Conservation (phyloP, 768 basidiomycete genomes). For the Serendipita vermifera region DNA sequence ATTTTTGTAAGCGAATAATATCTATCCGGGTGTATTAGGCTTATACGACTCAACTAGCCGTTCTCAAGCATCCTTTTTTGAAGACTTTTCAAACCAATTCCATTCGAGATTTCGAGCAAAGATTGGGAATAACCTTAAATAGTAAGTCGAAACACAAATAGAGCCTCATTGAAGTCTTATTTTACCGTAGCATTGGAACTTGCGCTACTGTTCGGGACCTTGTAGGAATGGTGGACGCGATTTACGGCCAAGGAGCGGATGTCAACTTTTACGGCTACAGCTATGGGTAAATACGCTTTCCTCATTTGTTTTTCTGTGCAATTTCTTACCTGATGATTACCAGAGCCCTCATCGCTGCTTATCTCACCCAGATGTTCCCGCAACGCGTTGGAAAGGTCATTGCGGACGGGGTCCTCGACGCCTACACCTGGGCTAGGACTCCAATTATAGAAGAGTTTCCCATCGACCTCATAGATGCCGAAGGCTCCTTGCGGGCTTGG, state of each 20-base stretch:
- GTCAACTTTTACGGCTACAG: slow-evolving; percentile 8
- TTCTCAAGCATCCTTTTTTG: not conserved
- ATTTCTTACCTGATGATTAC: too few relatives aligned
- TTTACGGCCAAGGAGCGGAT: not conserved
- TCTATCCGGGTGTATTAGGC: too few relatives aligned
- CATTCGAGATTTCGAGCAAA: not conserved
- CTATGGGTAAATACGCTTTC: slow-evolving; percentile 9
- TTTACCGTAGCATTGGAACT: not conserved
- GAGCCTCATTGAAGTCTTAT: not conserved
- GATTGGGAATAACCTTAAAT: not conserved
- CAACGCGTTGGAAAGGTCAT: slow-evolving; percentile 10
- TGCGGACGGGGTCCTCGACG: slow-evolving; percentile 7
- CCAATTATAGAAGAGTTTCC: too few relatives aligned
- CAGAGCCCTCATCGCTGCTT: slow-evolving; percentile 2
- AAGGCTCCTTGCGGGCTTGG: not conserved
- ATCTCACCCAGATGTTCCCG: slow-evolving; percentile 11
- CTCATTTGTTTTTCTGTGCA: too few relatives aligned
- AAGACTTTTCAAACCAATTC: not conserved
- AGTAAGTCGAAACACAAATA: not conserved
- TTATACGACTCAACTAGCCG: too few relatives aligned
- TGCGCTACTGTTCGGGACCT: slow-evolving; percentile 7
- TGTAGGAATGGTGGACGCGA: not conserved
- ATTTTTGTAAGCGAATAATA: not conserved
- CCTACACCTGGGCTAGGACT: not conserved
- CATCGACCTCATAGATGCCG: not conserved